Evolutionary conservation across 768 basidiomycete genomes (phyloP).

Genomic region (Fistulinella prunicolor): DNA sequence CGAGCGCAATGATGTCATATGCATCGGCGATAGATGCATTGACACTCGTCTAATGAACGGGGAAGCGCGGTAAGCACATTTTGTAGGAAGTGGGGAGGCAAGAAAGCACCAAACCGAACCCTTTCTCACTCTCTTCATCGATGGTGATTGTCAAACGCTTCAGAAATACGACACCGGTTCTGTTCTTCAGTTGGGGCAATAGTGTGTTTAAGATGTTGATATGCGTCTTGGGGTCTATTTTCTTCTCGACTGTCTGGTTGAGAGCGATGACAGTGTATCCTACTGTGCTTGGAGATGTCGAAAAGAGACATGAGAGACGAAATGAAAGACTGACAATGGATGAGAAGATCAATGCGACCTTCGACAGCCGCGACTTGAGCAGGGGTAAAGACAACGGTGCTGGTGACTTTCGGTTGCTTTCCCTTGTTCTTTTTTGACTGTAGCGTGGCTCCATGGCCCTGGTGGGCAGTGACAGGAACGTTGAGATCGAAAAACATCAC

Average conservation of each 20-base stretch:
- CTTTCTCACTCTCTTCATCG: slow-evolving; percentile 83
- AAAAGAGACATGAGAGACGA: not conserved
- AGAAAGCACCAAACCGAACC: slow-evolving; percentile 67
- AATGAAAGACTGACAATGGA: slow-evolving; percentile 56
- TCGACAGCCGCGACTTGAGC: slow-evolving; percentile 60
- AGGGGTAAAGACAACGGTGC: slow-evolving; percentile 42
- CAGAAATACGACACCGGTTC: slow-evolving; percentile 61
- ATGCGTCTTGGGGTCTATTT: slow-evolving; percentile 69
- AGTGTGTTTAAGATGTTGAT: slow-evolving; percentile 60
- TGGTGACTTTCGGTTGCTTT: slow-evolving; percentile 35
- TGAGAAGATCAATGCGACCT: slow-evolving; percentile 61
- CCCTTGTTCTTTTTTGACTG: slow-evolving; percentile 30
- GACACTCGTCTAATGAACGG: slow-evolving; percentile 58
- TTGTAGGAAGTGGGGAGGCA: not conserved
- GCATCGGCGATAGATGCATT: slow-evolving; percentile 56
- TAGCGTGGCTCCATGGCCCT: slow-evolving; percentile 4
- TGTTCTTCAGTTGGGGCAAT: slow-evolving; percentile 55
- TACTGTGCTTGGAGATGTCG: slow-evolving; percentile 45
- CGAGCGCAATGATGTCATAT: slow-evolving; percentile 77
- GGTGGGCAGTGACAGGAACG: slow-evolving; percentile 43
- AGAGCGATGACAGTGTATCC: slow-evolving; percentile 83
- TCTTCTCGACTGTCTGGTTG: slow-evolving; percentile 68
- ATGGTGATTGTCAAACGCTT: slow-evolving; percentile 79
- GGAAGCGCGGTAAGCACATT: not conserved
- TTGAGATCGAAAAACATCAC: slow-evolving; percentile 70